phyloP scores from a whole-genome alignment of 768 basidiomycete species.

The Mycena venus region DNA sequence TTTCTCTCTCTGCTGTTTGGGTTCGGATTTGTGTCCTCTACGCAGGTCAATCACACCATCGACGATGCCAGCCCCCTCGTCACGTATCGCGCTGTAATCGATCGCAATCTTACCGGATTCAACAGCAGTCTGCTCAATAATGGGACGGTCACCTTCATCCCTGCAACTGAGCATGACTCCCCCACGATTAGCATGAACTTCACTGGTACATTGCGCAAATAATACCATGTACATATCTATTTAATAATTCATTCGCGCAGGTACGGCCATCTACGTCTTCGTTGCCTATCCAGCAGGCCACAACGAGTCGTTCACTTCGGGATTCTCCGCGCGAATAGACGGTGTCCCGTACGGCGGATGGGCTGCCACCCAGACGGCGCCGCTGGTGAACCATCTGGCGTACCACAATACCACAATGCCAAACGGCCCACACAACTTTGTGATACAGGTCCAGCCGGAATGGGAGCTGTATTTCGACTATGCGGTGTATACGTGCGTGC shows the following conservation, averaged over 20 bases:
- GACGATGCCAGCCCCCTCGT: too few relatives aligned
- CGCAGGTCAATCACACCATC: too few relatives aligned
- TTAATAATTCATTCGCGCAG: neutral
- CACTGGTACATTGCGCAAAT: neutral
- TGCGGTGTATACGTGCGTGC: slow-evolving; percentile 1
- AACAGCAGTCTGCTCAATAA: too few relatives aligned
- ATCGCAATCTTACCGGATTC: too few relatives aligned
- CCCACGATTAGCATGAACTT: slow-evolving; percentile 9
- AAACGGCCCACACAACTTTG: neutral
- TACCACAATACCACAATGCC: neutral
- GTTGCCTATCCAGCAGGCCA: neutral
- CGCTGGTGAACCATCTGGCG: neutral
- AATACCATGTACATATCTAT: neutral
- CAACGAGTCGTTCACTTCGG: neutral
- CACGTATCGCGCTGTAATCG: too few relatives aligned
- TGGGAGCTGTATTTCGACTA: slow-evolving; percentile 19
- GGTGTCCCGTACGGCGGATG: neutral
- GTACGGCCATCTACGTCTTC: neutral
- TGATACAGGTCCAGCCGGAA: neutral
- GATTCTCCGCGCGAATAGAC: slow-evolving; percentile 4
- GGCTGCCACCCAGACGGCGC: neutral
- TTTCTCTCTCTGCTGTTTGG: too few relatives aligned
- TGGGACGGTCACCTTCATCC: neutral
- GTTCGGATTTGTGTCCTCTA: too few relatives aligned
- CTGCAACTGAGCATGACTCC: neutral